Percentiles rank a stretch among this genome's conserved stretches.
These are phyloP conservation scores for Coleophoma cylindrospora DNA, from an alignment of 2,329 filamentous ascomycete species.

Conservation along the genomic window DNA sequence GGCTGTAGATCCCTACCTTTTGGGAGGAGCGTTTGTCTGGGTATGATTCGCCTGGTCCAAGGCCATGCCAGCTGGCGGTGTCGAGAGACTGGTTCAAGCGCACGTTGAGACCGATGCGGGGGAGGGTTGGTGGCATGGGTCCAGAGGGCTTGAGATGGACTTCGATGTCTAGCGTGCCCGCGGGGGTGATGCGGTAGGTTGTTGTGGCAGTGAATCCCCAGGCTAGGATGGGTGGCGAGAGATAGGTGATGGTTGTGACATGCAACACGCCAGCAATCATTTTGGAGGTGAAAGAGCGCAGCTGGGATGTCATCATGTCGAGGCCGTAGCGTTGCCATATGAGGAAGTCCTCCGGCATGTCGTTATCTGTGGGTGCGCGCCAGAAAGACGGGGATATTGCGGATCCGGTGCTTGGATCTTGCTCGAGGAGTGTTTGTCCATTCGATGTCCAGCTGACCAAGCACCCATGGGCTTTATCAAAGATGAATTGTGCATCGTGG, in stretches of 20 bases:
- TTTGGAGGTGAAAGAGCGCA: slow-evolving; percentile 33
- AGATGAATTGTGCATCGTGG: slow-evolving; percentile 32
- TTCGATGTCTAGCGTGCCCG: slow-evolving; percentile 40
- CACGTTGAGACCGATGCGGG: slow-evolving; percentile 57
- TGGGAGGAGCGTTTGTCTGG: slow-evolving; percentile 60
- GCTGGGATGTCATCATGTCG: slow-evolving; percentile 38
- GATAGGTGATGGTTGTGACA: slow-evolving; percentile 38
- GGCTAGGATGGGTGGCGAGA: slow-evolving; percentile 54
- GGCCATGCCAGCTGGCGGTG: slow-evolving; percentile 57
- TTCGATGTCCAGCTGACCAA: slow-evolving; percentile 36
- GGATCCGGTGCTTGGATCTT: slow-evolving; percentile 28
- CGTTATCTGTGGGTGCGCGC: slow-evolving; percentile 63
- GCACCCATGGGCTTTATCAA: slow-evolving; percentile 39
- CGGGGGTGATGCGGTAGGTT: slow-evolving; percentile 44
- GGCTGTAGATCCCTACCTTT: slow-evolving; percentile 46
- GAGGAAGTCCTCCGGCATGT: slow-evolving; percentile 44
- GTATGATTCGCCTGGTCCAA: slow-evolving; percentile 63
- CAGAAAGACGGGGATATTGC: slow-evolving; percentile 48
- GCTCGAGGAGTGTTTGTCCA: slow-evolving; percentile 28
- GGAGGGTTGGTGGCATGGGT: slow-evolving; percentile 46
- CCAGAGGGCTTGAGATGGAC: slow-evolving; percentile 42
- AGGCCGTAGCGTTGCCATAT: slow-evolving; percentile 54
- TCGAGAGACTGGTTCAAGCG: slow-evolving; percentile 41
- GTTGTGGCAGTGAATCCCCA: slow-evolving; percentile 50
- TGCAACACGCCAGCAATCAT: slow-evolving; percentile 26